Conservation (phyloP, 306 rosid species). For the Fragaria vesca region DNA sequence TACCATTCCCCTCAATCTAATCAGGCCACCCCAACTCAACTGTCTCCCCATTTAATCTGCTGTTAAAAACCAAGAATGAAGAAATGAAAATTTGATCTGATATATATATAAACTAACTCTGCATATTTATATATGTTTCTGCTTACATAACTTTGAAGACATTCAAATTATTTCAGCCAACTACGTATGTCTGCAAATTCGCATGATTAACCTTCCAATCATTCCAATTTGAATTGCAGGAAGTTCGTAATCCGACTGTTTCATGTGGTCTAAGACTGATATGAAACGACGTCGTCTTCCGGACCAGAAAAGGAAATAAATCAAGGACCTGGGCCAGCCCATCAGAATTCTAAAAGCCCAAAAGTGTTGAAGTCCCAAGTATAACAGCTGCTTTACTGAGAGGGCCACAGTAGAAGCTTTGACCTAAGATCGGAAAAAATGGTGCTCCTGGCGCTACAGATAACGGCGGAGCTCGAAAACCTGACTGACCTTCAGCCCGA, state of each 20-base stretch:
- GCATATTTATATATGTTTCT: not conserved
- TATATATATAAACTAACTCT: not conserved
- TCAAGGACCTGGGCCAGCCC: not conserved
- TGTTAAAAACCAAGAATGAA: not conserved
- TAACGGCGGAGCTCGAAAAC: conserved; percentile 74
- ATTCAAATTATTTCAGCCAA: not conserved
- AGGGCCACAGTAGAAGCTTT: not conserved
- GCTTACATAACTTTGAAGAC: not conserved
- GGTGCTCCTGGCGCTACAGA: conserved; percentile 77
- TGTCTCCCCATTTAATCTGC: conserved; percentile 17
- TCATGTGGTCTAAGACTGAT: no score
- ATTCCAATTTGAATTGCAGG: no score
- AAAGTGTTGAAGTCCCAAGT: not conserved
- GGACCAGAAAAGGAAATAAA: no score
- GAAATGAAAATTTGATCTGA: not conserved
- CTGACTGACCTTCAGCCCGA: conserved; percentile 85
- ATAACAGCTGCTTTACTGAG: no score
- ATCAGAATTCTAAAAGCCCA: not conserved
- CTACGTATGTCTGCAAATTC: not conserved
- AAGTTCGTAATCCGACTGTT: no score
- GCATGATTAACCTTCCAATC: conserved; percentile 58
- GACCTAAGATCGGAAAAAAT: conserved; percentile 24
- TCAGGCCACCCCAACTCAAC: not conserved
- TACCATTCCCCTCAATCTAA: conserved; percentile 16
- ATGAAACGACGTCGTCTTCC: no score